Base-by-base conservation (phyloP, 2,329 filamentous ascomycete genomes). In the Neopestalotiopsis clavispora region DNA sequence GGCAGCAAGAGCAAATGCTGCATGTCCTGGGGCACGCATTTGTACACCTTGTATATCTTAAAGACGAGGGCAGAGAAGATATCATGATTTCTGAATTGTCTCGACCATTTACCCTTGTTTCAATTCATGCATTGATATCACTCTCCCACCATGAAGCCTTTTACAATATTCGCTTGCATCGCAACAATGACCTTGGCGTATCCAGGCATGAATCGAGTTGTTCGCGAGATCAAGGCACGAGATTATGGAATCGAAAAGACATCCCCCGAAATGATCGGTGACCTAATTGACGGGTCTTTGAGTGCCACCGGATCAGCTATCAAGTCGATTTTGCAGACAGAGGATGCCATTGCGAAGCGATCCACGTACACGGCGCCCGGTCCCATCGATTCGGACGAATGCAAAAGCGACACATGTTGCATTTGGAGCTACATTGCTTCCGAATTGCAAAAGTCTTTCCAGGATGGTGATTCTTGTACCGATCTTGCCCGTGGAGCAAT, bases 401-500 rank as follows among this genome's bases (percentile, higher is more conserved):
- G 77, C 68, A 71, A 57, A 12, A 68, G 71, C 17, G 78, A 80
- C 60, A 71, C 73, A n/a, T 77, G 79, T 67, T 81, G 83, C 67
- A 73, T 82, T 64, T 85, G 83, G 83, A 78, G 74, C 40, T 77
- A 80, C 64, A 75, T 85, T 61, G 77, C 78, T 49, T 68, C 73
- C 10, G 77, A 81, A 17, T 78, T 85, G 75, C 76, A 74, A 30
- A 34, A 38, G 1, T 67, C 74, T 7, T 85, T 84, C 70, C 70
- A 75, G 7, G 74, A 74, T 13, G 69, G 69, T 9, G 73, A 74
- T 3, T 76, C 76, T 20, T 85, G 83, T 74, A 82, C 80, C 60
- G 75, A 77, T 12, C 69, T 79, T 17, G 83, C 82, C 0, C 80
- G 83, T n/a, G 80, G 76, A 4, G 83, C 83, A 20, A 81, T 85